These are phyloP conservation scores for Ceriops tagal DNA, from an alignment of 345 rosid genomes.

Conservation along the genomic window DNA sequence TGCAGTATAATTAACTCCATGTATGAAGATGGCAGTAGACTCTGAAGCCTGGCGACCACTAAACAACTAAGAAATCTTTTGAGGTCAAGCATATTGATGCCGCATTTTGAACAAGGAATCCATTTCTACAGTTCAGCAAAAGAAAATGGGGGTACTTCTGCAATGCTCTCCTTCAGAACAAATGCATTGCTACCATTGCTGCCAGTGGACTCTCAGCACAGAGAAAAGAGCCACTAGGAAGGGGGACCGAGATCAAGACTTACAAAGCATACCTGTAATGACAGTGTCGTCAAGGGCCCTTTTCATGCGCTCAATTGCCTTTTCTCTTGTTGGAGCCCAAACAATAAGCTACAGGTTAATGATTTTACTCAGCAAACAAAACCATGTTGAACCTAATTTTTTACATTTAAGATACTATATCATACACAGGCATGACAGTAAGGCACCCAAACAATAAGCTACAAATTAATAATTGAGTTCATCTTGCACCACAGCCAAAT, in stretches of 20 bases:
- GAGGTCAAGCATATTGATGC: no score
- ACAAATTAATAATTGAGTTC: neutral
- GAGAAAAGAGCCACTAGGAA: neutral
- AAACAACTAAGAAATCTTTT: neutral
- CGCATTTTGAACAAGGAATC: neutral
- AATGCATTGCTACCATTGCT: neutral
- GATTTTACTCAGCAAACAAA: constrained; percentile 13
- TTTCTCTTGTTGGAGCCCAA: constrained; percentile 98
- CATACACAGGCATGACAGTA: neutral
- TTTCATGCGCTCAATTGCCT: constrained; percentile 95
- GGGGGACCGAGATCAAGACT: neutral
- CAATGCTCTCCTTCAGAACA: neutral
- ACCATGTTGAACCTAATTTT: constrained; percentile 10
- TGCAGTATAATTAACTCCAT: neutral
- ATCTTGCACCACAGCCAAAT: neutral
- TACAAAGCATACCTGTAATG: constrained; percentile 54
- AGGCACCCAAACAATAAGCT: neutral
- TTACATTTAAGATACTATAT: neutral
- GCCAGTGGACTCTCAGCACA: neutral
- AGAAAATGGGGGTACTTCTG: neutral
- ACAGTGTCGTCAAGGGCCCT: constrained; percentile 94
- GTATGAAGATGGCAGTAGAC: neutral
- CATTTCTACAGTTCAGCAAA: neutral
- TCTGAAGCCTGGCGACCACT: neutral
- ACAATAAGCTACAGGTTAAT: constrained; percentile 65